Conservation (phyloP, 176 grass and related monocot genomes). For the Miscanthus lutarioriparius region DNA sequence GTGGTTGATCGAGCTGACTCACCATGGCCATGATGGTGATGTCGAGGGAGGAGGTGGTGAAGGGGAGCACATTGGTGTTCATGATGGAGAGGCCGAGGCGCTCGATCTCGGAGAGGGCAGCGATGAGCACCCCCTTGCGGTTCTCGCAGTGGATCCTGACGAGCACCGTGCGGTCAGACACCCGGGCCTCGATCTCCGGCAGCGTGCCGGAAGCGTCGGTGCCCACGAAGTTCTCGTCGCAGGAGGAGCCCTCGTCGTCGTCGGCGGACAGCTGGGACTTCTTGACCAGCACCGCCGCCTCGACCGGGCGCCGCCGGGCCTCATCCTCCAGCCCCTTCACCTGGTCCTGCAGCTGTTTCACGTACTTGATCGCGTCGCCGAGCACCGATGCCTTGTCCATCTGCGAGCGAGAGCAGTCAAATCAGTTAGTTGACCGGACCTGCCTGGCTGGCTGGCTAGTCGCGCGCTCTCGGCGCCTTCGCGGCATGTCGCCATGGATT, state of each 20-base stretch:
- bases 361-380: constrained; percentile 98
- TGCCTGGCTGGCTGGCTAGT: background rate
- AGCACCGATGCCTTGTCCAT: constrained; percentile 99
- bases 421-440: background rate
- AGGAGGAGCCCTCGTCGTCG: constrained; percentile 62
- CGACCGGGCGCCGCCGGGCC: constrained; percentile 60
- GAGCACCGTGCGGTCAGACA: constrained; percentile 66
- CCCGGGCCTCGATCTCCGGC: constrained; percentile 83
- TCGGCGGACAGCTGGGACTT: constrained; percentile 66
- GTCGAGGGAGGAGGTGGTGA: constrained; percentile 68
- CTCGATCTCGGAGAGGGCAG: constrained; percentile 68
- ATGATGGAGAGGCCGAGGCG: constrained; percentile 63
- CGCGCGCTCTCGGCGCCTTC: background rate
- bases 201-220: constrained; percentile 29
- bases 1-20: background rate
- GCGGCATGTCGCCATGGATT: background rate
- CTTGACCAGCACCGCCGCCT: constrained; percentile 80
- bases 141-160: constrained; percentile 97
- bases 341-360: constrained; percentile 88
- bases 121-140: constrained; percentile 68
- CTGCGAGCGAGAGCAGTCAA: constrained; percentile 21
- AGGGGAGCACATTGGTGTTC: constrained; percentile 88
- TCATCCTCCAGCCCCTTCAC: constrained; percentile 66
- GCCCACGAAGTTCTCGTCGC: constrained; percentile 57
- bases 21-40: constrained; percentile 90